Evolutionary conservation across 2,329 filamentous ascomycete species (phyloP).

Genomic region (Furcasterigmium furcatum): DNA sequence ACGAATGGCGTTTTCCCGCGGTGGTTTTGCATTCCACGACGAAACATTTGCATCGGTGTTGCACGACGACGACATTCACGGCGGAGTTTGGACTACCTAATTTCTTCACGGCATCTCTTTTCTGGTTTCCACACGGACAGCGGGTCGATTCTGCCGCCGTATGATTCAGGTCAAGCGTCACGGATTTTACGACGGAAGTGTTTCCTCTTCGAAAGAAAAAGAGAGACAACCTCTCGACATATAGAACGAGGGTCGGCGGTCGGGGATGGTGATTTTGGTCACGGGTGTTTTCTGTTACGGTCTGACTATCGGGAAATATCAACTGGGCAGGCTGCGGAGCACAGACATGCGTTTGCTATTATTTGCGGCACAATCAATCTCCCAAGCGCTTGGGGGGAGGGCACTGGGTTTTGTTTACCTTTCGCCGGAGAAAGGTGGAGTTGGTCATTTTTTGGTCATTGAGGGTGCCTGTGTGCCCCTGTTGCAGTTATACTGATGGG

Average conservation of each 20-base stretch:
- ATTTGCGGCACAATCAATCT: conserved; percentile 16
- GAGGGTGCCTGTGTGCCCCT: not conserved
- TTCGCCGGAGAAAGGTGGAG: conserved; percentile 26
- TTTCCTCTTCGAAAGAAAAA: conserved; percentile 3
- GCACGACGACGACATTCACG: conserved; percentile 20
- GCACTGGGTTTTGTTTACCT: conserved; percentile 14
- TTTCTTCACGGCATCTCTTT: conserved; percentile 15
- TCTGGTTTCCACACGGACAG: conserved; percentile 23
- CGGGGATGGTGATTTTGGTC: conserved; percentile 12
- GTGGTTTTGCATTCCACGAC: conserved; percentile 40
- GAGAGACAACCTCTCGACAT: conserved; percentile 44
- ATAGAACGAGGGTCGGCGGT: conserved; percentile 40
- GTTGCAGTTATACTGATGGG: conserved; percentile 3
- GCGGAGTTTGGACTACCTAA: conserved; percentile 37
- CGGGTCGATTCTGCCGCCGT: conserved; percentile 16
- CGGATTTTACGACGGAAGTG: conserved; percentile 22
- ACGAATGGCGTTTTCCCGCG: conserved; percentile 38
- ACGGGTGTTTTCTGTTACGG: conserved; percentile 32
- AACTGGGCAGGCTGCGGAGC: conserved; percentile 22
- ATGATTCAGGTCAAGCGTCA: conserved; percentile 3
- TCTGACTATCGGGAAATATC: conserved; percentile 22
- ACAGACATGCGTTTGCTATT: conserved; percentile 22
- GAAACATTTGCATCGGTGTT: conserved; percentile 45
- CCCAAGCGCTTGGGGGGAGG: conserved; percentile 21
- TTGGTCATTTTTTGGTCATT: conserved; percentile 26